Conservation (phyloP, 1,284 basidiomycete genomes). For the Pascua guehoae region DNA sequence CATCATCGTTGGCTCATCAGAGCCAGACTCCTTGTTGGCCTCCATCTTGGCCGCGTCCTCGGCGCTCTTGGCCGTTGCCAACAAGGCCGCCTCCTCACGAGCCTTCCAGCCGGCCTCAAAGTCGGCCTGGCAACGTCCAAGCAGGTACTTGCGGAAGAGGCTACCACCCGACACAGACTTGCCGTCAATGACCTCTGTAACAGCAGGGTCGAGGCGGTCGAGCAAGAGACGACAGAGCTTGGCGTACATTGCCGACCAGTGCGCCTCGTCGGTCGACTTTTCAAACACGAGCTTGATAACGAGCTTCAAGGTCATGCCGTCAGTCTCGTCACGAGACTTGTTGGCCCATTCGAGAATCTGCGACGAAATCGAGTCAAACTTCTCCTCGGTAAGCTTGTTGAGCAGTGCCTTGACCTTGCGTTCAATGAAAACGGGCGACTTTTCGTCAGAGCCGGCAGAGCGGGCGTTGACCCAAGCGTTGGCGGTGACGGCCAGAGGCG, state of each 20-base stretch:
- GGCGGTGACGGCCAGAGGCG: conserved; percentile 68
- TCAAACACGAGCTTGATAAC: conserved; percentile 96
- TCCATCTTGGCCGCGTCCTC: conserved; percentile 56
- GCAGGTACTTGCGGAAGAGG: conserved; percentile 82
- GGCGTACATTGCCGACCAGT: conserved; percentile 96
- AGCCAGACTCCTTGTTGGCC: conserved; percentile 42
- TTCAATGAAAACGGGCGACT: conserved; percentile 78
- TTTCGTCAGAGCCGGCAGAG: conserved; percentile 56
- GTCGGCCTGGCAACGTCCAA: conserved; percentile 90
- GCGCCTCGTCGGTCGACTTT: conserved; percentile 92
- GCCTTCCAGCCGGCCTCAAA: conserved; percentile 78
- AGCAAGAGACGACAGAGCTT: conserved; percentile 90
- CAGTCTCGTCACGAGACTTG: conserved; percentile 85
- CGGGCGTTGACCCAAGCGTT: conserved; percentile 70
- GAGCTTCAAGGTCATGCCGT: conserved; percentile 88
- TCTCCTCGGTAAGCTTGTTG: conserved; percentile 96
- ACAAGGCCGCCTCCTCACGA: conserved; percentile 55
- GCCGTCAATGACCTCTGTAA: conserved; percentile 84
- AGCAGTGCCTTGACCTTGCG: conserved; percentile 89
- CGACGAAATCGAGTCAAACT: conserved; percentile 89
- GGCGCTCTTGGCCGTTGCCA: conserved; percentile 56
- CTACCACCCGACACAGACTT: conserved; percentile 80
- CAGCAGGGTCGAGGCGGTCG: conserved; percentile 77
- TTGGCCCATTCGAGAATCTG: conserved; percentile 94
- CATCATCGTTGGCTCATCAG: conserved; percentile 60